Percentiles rank a stretch among this genome's conserved stretches.
These are phyloP conservation scores for Boechera retrofracta DNA, from an alignment of 345 rosid genomes.

Conservation along the genomic window DNA sequence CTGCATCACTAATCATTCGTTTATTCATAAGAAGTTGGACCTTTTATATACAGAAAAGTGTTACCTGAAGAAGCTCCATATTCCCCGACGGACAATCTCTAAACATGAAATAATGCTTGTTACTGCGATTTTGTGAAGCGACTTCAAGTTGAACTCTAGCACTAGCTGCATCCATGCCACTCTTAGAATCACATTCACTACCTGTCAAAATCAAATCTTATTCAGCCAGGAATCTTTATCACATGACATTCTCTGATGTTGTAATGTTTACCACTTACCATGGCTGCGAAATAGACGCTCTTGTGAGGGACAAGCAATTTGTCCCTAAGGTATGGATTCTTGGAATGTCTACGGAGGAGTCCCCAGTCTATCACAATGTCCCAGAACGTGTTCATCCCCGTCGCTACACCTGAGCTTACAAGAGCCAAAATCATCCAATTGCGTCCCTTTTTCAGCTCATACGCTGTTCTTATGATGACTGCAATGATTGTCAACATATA, in stretches of 20 bases:
- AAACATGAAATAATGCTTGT: constrained; percentile 58
- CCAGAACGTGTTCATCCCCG: constrained; percentile 61
- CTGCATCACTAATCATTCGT: constrained; percentile 7
- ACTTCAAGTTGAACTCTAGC: constrained; percentile 54
- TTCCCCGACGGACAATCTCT: constrained; percentile 68
- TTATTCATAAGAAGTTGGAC: background rate
- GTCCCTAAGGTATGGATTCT: constrained; percentile 65
- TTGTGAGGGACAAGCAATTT: constrained; percentile 64
- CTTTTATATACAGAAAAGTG: background rate
- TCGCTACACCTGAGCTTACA: constrained; percentile 63
- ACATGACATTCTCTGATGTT: background rate
- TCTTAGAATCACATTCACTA: constrained; percentile 59
- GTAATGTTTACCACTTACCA: constrained; percentile 52
- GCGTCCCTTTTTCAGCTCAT: constrained; percentile 59
- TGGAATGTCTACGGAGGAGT: constrained; percentile 65
- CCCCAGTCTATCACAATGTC: constrained; percentile 83
- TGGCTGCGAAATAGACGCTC: constrained; percentile 69
- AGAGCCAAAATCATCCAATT: constrained; percentile 68
- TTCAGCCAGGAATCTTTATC: background rate
- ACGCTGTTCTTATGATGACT: constrained; percentile 61
- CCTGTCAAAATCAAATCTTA: constrained; percentile 43
- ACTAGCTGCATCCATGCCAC: constrained; percentile 75
- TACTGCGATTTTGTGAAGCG: constrained; percentile 55
- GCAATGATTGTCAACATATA: constrained; percentile 72
- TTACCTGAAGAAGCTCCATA: constrained; percentile 89